Evolutionary conservation across 2,329 filamentous ascomycete genomes (phyloP), one percentile per base, ranked within the genome.

Genomic region (Drechslerella coelobrocha): DNA sequence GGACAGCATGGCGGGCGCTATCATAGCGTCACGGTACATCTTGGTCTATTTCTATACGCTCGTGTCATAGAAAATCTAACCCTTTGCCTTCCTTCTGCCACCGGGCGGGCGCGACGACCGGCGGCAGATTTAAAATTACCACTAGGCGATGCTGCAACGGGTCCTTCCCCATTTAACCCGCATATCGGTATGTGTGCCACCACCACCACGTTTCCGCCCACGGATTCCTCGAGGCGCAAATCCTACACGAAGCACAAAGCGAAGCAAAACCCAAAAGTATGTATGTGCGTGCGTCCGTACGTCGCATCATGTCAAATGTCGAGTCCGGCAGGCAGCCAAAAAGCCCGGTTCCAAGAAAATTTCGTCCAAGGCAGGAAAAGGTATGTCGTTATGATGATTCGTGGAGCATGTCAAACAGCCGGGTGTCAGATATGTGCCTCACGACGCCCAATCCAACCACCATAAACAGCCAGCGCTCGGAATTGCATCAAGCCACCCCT

Each of bases 341-440:
- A 12, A 8, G n/a, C 37, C 9, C n/a, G n/a, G 7, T 34, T 14
- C 37, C n/a, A 41, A 41, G 37, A 41, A 12, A 34, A 41, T 12
- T 17, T 17, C 9, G 7, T 14, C 37, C 9, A 41, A 5, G 19
- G 41, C 19, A 19, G 41, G n/a, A 45, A 17, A 17, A 2, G 5
- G 41, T 41, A 14, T 17, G 7, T 17, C 37, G 37, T 14, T 45
- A 14, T 45, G 41, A 23, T 45, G 41, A 23, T 45, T 45, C 19
- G 41, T n/a, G 9, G 34, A 4, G 5, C 41, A 45, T 21, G 41
- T 23, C 41, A 45, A 45, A 45, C 41, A 21, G 14, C 41, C 17
- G 41, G 41, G n/a, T 45, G 41, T 45, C 41, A 45, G 10, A 45
- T 21, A 45, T 45, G 10, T 45, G 41, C 41, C 41, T 45, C 41